Conservation (phyloP, 2,329 filamentous ascomycete genomes). For the Paradendryphiella salina region DNA sequence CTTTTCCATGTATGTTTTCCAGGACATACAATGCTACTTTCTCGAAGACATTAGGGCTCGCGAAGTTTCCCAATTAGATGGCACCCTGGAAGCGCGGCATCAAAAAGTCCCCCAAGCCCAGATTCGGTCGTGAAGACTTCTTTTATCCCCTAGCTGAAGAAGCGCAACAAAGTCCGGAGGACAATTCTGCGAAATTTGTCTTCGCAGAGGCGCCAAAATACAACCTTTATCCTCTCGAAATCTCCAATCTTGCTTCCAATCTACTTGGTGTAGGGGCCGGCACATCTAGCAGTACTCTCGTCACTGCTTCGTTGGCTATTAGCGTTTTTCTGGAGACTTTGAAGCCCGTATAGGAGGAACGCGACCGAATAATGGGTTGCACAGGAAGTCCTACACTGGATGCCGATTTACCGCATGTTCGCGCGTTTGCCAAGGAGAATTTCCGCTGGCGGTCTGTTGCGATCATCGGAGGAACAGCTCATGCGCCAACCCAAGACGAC, state of each 20-base stretch:
- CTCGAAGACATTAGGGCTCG: slow-evolving; percentile 46
- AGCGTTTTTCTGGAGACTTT: slow-evolving; percentile 37
- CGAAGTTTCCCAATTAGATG: slow-evolving; percentile 55
- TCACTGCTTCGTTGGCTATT: slow-evolving; percentile 41
- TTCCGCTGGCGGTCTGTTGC: slow-evolving; percentile 41
- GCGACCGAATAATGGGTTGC: slow-evolving; percentile 38
- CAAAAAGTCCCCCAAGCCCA: slow-evolving; percentile 25
- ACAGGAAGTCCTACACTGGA: slow-evolving; percentile 40
- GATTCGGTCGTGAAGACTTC: slow-evolving; percentile 36
- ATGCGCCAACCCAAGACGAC: slow-evolving; percentile 40
- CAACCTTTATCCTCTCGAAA: slow-evolving; percentile 33
- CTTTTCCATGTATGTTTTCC: slow-evolving; percentile 47
- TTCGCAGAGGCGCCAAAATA: slow-evolving; percentile 46
- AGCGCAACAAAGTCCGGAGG: slow-evolving; percentile 34
- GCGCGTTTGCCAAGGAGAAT: slow-evolving; percentile 41
- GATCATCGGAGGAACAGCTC: slow-evolving; percentile 43
- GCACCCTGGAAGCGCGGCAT: slow-evolving; percentile 44
- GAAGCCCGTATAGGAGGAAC: slow-evolving; percentile 36
- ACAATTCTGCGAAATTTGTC: slow-evolving; percentile 46
- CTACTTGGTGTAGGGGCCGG: slow-evolving; percentile 41
- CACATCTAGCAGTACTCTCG: slow-evolving; percentile 38
- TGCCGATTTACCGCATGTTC: slow-evolving; percentile 46
- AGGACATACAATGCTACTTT: accelerated
- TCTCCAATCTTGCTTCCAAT: slow-evolving; percentile 38
- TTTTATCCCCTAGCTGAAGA: slow-evolving; percentile 42